Evolutionary conservation across 148 eudicot species (phyloP).

Genomic region (Polygonum aviculare): DNA sequence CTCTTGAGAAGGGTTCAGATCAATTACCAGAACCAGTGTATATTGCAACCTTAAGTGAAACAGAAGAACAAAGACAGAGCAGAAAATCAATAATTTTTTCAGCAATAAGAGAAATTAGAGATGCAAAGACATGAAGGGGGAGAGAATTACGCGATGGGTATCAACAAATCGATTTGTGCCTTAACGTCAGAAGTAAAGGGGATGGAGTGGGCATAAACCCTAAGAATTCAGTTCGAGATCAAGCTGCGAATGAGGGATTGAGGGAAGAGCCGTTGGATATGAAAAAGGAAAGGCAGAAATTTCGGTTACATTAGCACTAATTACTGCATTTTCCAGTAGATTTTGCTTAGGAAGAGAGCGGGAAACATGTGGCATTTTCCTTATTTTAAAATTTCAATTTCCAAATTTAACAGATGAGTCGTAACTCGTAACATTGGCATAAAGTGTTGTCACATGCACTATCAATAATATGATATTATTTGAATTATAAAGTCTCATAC

Average conservation of each 20-base stretch:
- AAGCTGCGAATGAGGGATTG: not conserved
- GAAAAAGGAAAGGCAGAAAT: conserved; percentile 6
- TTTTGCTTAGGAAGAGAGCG: not conserved
- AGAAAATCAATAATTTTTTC: not conserved
- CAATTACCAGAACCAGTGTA: not conserved
- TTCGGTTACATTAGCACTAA: not conserved
- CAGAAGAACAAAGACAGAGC: not conserved
- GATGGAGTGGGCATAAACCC: not conserved
- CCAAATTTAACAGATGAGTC: not conserved
- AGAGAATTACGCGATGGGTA: not conserved
- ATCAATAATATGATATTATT: not conserved
- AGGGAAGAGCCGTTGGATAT: not conserved
- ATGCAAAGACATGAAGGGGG: not conserved
- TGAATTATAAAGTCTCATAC: not conserved
- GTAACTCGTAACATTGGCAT: no score
- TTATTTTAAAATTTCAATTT: conserved; percentile 1
- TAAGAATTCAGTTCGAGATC: not conserved
- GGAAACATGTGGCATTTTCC: not conserved
- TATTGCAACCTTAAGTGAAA: not conserved
- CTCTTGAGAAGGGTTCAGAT: not conserved
- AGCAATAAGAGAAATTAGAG: not conserved
- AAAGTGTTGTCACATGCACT: no score
- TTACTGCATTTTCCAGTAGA: not conserved
- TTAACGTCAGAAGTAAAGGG: not conserved
- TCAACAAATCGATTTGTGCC: not conserved